A percentile compares a stretch with the other conserved stretches of the same genome.
phyloP scores from a whole-genome alignment of 2,329 filamentous ascomycete species.

The Setomelanomma holmii region DNA sequence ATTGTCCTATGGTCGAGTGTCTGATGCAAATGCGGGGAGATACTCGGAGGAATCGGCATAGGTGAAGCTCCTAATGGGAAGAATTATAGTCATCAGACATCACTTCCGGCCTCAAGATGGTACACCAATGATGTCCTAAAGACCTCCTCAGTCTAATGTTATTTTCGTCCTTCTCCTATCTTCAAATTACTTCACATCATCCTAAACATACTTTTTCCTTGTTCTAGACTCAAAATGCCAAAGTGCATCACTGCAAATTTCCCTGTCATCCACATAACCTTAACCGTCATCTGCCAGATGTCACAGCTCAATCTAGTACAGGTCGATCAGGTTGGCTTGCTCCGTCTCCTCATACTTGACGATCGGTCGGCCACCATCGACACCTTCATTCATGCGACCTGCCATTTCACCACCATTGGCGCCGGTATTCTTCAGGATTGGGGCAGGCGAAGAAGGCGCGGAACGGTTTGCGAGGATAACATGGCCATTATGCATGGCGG shows the following conservation, averaged over 20 bases:
- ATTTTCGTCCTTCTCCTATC: too few relatives aligned
- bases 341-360: conserved; percentile 7
- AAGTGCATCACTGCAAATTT: too few relatives aligned
- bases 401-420: background rate
- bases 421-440: background rate
- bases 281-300: background rate
- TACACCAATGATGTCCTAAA: too few relatives aligned
- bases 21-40: too few relatives aligned
- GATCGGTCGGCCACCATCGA: conserved; percentile 1
- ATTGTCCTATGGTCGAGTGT: too few relatives aligned
- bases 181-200: too few relatives aligned
- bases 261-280: background rate
- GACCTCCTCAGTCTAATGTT: too few relatives aligned
- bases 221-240: too few relatives aligned
- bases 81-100: too few relatives aligned
- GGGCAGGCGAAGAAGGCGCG: background rate
- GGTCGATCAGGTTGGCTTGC: conserved; percentile 20
- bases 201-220: too few relatives aligned
- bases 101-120: too few relatives aligned
- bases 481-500: conserved; percentile 13
- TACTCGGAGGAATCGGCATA: background rate
- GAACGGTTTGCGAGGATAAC: conserved; percentile 15
- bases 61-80: background rate
- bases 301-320: conserved; percentile 3
- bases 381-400: background rate